phyloP scores from a whole-genome alignment of 2,329 filamentous ascomycete species.

The Colletotrichum tropicale region DNA sequence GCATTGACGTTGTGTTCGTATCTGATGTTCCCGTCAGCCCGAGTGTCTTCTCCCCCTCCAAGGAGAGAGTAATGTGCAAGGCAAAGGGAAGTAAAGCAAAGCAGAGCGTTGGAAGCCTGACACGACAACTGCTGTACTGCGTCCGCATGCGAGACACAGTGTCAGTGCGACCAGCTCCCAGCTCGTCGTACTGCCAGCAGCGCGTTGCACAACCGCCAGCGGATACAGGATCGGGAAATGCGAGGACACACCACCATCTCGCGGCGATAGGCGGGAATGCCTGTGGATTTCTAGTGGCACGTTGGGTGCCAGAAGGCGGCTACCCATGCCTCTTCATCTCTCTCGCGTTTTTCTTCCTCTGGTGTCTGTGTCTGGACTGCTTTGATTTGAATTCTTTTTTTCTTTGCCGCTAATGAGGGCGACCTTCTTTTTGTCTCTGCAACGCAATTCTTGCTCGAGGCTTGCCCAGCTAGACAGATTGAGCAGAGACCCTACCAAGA shows the following conservation, averaged over 20 bases:
- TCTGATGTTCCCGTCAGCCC: slow-evolving; percentile 43
- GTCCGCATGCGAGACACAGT: slow-evolving; percentile 36
- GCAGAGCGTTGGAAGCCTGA: slow-evolving; percentile 28
- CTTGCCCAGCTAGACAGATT: neutral
- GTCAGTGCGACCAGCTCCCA: slow-evolving; percentile 28
- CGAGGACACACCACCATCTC: slow-evolving; percentile 36
- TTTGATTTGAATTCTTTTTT: neutral
- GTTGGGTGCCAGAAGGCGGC: slow-evolving; percentile 35
- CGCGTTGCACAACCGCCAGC: slow-evolving; percentile 46
- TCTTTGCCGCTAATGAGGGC: neutral
- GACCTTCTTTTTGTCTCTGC: neutral
- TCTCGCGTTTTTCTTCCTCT: neutral
- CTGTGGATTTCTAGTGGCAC: slow-evolving; percentile 36
- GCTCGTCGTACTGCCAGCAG: slow-evolving; percentile 50
- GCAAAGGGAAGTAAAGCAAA: slow-evolving; percentile 18
- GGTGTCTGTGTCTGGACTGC: neutral
- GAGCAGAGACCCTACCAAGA: neutral
- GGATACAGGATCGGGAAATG: slow-evolving; percentile 44
- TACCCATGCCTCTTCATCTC: slow-evolving; percentile 33
- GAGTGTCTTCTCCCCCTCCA: neutral
- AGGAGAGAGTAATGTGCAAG: slow-evolving; percentile 22
- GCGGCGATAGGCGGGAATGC: slow-evolving; percentile 36
- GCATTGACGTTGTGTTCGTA: slow-evolving; percentile 59
- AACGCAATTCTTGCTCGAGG: neutral
- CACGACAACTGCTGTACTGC: slow-evolving; percentile 41